Conservation (phyloP, 2,329 filamentous ascomycete species). For the Pseudogymnoascus sp. region DNA sequence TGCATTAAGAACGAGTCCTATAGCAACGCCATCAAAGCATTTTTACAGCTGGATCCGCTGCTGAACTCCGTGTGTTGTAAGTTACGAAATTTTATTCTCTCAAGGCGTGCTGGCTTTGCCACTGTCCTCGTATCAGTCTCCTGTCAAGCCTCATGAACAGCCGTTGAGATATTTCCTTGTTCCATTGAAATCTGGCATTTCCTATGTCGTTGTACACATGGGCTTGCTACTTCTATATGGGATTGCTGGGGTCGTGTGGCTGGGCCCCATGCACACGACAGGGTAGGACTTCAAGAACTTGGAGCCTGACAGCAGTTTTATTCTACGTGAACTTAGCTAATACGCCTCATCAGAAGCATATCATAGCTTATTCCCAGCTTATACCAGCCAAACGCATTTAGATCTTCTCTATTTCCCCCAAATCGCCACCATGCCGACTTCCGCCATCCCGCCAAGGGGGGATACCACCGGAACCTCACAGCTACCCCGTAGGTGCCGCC, state of each 20-base stretch:
- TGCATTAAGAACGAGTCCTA: neutral
- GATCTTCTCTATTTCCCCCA: neutral
- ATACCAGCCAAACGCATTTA: neutral
- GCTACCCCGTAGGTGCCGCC: constrained; percentile 61
- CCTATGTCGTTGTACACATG: neutral
- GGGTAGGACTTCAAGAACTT: neutral
- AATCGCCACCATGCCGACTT: constrained; percentile 63
- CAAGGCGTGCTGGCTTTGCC: neutral
- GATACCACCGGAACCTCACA: constrained; percentile 79
- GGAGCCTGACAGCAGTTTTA: neutral
- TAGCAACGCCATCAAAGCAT: neutral
- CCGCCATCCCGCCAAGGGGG: constrained; percentile 68
- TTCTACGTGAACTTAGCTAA: neutral
- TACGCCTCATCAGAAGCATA: neutral
- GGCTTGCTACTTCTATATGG: neutral
- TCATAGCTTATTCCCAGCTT: neutral
- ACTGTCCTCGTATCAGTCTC: neutral
- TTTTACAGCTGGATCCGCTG: neutral
- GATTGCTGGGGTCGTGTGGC: neutral
- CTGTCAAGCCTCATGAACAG: neutral
- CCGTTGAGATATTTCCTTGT: neutral
- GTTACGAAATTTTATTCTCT: neutral
- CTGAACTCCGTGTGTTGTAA: neutral
- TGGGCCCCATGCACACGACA: neutral
- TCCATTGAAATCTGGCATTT: neutral